Conservation (phyloP, 257 asterid genomes). For the Gynochthodes officinalis region DNA sequence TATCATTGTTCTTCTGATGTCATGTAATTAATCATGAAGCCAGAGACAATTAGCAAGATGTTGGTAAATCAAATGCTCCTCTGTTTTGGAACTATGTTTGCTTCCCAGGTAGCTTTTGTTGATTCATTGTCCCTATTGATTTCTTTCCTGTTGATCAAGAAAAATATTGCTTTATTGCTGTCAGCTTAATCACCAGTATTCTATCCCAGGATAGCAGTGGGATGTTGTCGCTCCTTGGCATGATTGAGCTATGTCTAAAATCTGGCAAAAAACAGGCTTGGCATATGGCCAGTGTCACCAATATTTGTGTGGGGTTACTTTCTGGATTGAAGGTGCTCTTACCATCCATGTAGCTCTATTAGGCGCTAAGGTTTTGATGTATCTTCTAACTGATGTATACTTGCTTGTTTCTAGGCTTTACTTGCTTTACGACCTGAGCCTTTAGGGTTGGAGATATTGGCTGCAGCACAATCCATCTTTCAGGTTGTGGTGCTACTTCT, state of each 20-base stretch:
- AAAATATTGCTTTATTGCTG: slow-evolving; percentile 22
- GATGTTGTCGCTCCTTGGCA: slow-evolving; percentile 80
- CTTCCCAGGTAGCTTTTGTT: slow-evolving; percentile 68
- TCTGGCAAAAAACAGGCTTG: slow-evolving; percentile 84
- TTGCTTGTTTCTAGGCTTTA: slow-evolving; percentile 57
- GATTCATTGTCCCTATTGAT: slow-evolving; percentile 20
- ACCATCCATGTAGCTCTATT: slow-evolving; percentile 16
- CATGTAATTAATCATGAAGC: slow-evolving; percentile 48
- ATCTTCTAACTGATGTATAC: slow-evolving; percentile 25
- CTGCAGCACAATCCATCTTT: slow-evolving; percentile 83
- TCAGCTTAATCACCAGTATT: slow-evolving; percentile 28
- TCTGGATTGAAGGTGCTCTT: slow-evolving; percentile 85
- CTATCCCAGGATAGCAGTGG: slow-evolving; percentile 88
- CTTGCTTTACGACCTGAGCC: slow-evolving; percentile 87
- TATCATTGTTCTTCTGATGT: neutral
- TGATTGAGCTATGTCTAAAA: slow-evolving; percentile 80
- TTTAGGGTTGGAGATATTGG: slow-evolving; percentile 68
- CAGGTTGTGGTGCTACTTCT: slow-evolving; percentile 57
- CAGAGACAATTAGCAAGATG: slow-evolving; percentile 90
- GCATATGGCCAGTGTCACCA: slow-evolving; percentile 79
- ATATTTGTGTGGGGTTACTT: slow-evolving; percentile 92
- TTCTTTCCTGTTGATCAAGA: slow-evolving; percentile 21
- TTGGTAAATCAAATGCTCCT: slow-evolving; percentile 98
- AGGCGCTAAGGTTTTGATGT: slow-evolving; percentile 10
- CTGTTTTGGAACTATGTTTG: slow-evolving; percentile 91